These are phyloP conservation scores for Magnolia officinalis DNA, from an alignment of 164 flowering plant genomes.

Conservation along the genomic window DNA sequence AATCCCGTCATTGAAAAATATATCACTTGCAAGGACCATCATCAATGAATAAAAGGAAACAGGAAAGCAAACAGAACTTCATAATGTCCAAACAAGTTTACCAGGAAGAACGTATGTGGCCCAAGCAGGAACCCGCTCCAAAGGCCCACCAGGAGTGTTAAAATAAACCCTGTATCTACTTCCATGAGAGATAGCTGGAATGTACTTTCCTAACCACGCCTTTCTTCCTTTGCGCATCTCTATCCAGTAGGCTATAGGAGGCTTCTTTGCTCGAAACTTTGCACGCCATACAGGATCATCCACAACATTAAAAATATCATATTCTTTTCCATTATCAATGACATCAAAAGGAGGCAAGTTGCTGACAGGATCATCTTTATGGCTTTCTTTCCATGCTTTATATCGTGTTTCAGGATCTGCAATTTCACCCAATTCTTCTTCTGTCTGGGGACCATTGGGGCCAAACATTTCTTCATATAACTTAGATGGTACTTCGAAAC, in stretches of 20 bases:
- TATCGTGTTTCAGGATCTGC: conserved; percentile 87
- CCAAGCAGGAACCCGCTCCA: conserved; percentile 97
- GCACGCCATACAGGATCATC: conserved; percentile 60
- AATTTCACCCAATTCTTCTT: conserved; percentile 77
- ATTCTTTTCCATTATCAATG: conserved; percentile 69
- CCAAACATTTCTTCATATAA: conserved; percentile 91
- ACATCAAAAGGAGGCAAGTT: conserved; percentile 69
- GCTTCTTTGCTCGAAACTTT: conserved; percentile 62
- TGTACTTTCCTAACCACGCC: conserved; percentile 90
- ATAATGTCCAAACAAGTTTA: conserved; percentile 18
- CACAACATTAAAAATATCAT: conserved; percentile 59
- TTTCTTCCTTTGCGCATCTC: conserved; percentile 94
- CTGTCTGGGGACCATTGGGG: conserved; percentile 90
- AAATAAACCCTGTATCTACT: conserved; percentile 92
- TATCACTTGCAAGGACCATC: neutral
- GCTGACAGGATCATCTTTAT: conserved; percentile 79
- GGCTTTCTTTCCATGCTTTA: conserved; percentile 77
- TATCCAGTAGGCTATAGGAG: conserved; percentile 84
- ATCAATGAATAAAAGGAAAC: neutral
- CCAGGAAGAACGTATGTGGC: conserved; percentile 97
- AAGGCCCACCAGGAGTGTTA: conserved; percentile 84
- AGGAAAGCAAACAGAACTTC: neutral
- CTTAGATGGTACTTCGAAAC: conserved; percentile 68
- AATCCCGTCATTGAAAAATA: neutral
- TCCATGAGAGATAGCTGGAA: conserved; percentile 82